A percentile compares a stretch with the other conserved stretches of the same genome.
phyloP scores from a whole-genome alignment of 169 alveolate species.

The Plasmodium billcollinsi region DNA sequence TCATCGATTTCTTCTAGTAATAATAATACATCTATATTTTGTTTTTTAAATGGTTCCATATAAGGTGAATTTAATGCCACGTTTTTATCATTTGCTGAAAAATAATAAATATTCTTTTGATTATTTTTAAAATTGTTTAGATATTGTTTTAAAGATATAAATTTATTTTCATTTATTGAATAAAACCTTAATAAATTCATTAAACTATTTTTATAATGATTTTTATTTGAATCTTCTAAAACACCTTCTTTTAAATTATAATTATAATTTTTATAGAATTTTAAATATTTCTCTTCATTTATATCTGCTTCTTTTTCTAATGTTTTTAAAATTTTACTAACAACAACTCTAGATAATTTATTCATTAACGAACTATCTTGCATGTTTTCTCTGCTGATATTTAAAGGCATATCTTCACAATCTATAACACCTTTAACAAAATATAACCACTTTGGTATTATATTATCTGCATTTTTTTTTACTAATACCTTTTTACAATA shows the following conservation, averaged over 20 bases:
- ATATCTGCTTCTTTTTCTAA: constrained; percentile 92
- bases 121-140: constrained; percentile 82
- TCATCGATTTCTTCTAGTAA: constrained; percentile 92
- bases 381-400: constrained; percentile 96
- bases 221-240: constrained; percentile 85
- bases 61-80: constrained; percentile 92
- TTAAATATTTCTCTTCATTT: constrained; percentile 88
- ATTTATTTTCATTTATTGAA: constrained; percentile 77
- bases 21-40: constrained; percentile 87
- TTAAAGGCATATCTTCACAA: constrained; percentile 98
- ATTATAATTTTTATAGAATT: constrained; percentile 89
- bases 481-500: constrained; percentile 93
- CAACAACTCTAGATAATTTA: constrained; percentile 93
- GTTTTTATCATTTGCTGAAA: constrained; percentile 86
- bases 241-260: constrained; percentile 91
- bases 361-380: constrained; percentile 92
- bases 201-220: constrained; percentile 79
- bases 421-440: constrained; percentile 98
- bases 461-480: constrained; percentile 92
- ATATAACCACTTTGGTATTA: constrained; percentile 96
- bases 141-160: constrained; percentile 84
- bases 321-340: constrained; percentile 91
- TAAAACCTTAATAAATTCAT: constrained; percentile 79
- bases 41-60: constrained; percentile 90
- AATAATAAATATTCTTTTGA: constrained; percentile 91